Percentiles rank a stretch among this genome's conserved stretches.
phyloP scores from a whole-genome alignment of 345 rosid genomes.

The Jatropha curcas region DNA sequence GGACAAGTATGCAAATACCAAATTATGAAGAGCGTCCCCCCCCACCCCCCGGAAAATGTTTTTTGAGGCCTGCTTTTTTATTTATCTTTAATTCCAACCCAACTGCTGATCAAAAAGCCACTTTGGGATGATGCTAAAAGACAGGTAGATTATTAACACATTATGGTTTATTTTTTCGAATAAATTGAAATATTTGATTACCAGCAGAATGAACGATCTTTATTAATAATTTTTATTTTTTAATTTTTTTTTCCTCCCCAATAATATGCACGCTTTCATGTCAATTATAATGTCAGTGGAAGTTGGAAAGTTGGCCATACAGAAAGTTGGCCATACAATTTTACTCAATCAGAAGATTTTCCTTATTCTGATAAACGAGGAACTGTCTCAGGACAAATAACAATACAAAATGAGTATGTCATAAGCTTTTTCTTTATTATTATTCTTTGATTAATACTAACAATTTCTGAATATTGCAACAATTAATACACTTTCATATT shows the following conservation, averaged over 20 bases:
- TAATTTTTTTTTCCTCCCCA: too few species aligned
- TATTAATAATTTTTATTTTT: too few species aligned
- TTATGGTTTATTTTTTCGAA: too few species aligned
- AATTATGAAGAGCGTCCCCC: slow-evolving; percentile 21
- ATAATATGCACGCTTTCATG: too few species aligned
- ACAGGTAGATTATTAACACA: neutral
- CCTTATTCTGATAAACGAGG: slow-evolving; percentile 20
- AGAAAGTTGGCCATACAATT: slow-evolving; percentile 19
- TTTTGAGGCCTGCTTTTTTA: slow-evolving; percentile 23
- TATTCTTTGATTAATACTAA: neutral
- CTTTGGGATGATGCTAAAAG: slow-evolving; percentile 29
- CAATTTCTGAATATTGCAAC: neutral
- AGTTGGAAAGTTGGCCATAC: too few species aligned
- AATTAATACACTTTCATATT: neutral
- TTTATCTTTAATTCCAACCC: slow-evolving; percentile 18
- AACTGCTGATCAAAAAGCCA: neutral
- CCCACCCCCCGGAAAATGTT: slow-evolving; percentile 34
- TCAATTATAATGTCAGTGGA: neutral
- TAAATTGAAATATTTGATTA: too few species aligned
- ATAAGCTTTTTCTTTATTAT: neutral
- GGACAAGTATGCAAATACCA: slow-evolving; percentile 18
- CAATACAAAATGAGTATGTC: slow-evolving; percentile 9
- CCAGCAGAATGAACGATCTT: too few species aligned
- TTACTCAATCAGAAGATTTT: slow-evolving; percentile 17
- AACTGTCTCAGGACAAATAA: slow-evolving; percentile 15